Conservation (phyloP, 352 stramenopile genomes). For the Stramenopiles sp. region DNA sequence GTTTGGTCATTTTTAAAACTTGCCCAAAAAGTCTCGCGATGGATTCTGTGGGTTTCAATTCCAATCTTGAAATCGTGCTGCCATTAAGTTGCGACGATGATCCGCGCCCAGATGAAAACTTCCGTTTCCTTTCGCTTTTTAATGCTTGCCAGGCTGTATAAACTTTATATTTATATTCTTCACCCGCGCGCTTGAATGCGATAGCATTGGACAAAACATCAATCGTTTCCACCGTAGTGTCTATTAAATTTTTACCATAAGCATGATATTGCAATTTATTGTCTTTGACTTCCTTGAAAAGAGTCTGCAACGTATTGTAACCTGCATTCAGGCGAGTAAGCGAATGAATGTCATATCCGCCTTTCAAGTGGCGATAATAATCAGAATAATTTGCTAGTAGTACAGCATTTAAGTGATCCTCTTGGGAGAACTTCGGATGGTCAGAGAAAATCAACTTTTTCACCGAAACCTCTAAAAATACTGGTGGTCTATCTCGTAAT, state of each 20-base stretch:
- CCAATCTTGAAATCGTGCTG: neutral
- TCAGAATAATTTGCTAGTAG: slow-evolving; percentile 1
- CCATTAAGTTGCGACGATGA: neutral
- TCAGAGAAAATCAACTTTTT: neutral
- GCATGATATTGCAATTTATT: neutral
- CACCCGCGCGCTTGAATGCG: neutral
- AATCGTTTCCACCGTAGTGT: neutral
- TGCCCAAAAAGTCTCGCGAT: neutral
- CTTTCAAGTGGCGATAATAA: slow-evolving; percentile 1
- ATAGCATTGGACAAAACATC: slow-evolving; percentile 2
- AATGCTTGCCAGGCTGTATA: neutral
- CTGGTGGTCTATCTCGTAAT: neutral
- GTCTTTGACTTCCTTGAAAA: neutral
- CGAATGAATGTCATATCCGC: neutral
- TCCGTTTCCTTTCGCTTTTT: neutral
- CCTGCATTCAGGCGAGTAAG: neutral
- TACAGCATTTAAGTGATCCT: neutral
- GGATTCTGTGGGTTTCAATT: neutral
- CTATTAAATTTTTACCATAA: neutral
- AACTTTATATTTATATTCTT: neutral
- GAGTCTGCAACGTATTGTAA: neutral
- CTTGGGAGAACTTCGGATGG: neutral
- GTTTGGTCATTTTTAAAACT: slow-evolving; percentile 7
- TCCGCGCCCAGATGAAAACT: neutral
- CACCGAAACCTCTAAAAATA: neutral